Evolutionary conservation across 495 filamentous ascomycete genomes (phyloP).

Genomic region (Staphylotrichum longicolle): DNA sequence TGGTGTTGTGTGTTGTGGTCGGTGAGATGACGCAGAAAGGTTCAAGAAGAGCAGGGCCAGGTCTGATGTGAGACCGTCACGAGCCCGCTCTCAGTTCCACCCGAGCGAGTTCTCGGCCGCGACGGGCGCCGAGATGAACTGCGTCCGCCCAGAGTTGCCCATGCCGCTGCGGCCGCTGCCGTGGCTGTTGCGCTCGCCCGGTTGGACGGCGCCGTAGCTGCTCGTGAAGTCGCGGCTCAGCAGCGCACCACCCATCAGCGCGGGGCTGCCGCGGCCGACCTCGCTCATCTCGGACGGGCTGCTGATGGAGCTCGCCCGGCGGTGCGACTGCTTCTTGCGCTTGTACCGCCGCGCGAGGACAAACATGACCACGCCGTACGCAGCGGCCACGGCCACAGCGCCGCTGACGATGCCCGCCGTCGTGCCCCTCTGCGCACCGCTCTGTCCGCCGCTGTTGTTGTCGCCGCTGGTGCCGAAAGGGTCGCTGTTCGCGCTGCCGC

Average conservation of each 20-base stretch:
- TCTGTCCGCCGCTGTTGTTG: slow-evolving; percentile 32
- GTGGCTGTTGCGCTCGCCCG: slow-evolving; percentile 41
- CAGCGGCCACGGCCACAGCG: slow-evolving; percentile 74
- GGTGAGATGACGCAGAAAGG: too few species aligned
- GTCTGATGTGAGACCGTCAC: too few species aligned
- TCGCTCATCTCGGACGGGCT: slow-evolving; percentile 53
- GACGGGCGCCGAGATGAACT: slow-evolving; percentile 76
- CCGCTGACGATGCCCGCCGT: slow-evolving; percentile 82
- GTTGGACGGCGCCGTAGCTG: slow-evolving; percentile 46
- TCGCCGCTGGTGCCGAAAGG: slow-evolving; percentile 39
- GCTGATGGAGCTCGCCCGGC: slow-evolving; percentile 68
- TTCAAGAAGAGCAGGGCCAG: not conserved
- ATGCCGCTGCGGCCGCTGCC: slow-evolving; percentile 65
- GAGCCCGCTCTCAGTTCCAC: slow-evolving; percentile 69
- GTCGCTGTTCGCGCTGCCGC: slow-evolving; percentile 34
- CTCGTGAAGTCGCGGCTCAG: slow-evolving; percentile 48
- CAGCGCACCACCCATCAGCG: slow-evolving; percentile 54
- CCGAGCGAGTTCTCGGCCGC: slow-evolving; percentile 97
- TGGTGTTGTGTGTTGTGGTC: too few species aligned
- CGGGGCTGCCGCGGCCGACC: slow-evolving; percentile 57
- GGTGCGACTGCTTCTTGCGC: slow-evolving; percentile 76
- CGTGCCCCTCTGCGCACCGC: slow-evolving; percentile 59
- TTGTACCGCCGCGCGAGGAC: slow-evolving; percentile 91
- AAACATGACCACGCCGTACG: slow-evolving; percentile 99
- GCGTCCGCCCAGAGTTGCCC: slow-evolving; percentile 69